phyloP scores from a whole-genome alignment of 2,329 filamentous ascomycete species.

The Laburnicola sp. region DNA sequence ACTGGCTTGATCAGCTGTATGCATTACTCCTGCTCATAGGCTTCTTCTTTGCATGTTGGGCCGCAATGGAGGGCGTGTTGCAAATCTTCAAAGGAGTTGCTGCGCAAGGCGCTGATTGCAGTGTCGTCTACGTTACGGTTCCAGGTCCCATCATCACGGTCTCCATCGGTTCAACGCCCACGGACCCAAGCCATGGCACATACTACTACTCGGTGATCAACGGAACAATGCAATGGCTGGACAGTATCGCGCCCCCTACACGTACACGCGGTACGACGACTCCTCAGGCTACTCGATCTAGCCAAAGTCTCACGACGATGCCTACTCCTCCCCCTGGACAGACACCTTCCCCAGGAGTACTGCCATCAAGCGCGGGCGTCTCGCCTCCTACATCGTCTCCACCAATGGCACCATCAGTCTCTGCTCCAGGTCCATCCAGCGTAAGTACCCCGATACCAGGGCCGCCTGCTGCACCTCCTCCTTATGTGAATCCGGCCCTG shows the following conservation, averaged over 20 bases:
- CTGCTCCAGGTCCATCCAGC: slow-evolving; percentile 2
- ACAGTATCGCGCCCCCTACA: slow-evolving; percentile 34
- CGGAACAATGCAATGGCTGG: slow-evolving; percentile 38
- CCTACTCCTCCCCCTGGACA: not conserved
- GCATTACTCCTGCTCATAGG: slow-evolving; percentile 14
- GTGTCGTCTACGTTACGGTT: slow-evolving; percentile 38
- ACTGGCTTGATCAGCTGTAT: slow-evolving; percentile 20
- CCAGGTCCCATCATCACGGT: slow-evolving; percentile 40
- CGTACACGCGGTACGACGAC: slow-evolving; percentile 14
- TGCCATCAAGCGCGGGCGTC: no score
- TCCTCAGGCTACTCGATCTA: not conserved
- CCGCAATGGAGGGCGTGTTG: slow-evolving; percentile 25
- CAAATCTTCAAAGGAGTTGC: slow-evolving; percentile 24
- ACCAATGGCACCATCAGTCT: not conserved
- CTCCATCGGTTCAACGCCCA: slow-evolving; percentile 29
- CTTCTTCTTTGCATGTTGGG: slow-evolving; percentile 21
- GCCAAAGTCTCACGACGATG: not conserved
- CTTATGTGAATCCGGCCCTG: no score
- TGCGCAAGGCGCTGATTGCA: slow-evolving; percentile 37
- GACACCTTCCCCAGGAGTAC: not conserved
- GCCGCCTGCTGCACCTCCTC: not conserved
- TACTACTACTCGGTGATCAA: slow-evolving; percentile 42
- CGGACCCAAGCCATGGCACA: slow-evolving; percentile 31
- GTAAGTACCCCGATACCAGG: not conserved
- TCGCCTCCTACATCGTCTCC: no score